Evolutionary conservation across 1,284 basidiomycete species (phyloP), one percentile per base, ranked within the genome.

Genomic region (Cutaneotrichosporon sp.): DNA sequence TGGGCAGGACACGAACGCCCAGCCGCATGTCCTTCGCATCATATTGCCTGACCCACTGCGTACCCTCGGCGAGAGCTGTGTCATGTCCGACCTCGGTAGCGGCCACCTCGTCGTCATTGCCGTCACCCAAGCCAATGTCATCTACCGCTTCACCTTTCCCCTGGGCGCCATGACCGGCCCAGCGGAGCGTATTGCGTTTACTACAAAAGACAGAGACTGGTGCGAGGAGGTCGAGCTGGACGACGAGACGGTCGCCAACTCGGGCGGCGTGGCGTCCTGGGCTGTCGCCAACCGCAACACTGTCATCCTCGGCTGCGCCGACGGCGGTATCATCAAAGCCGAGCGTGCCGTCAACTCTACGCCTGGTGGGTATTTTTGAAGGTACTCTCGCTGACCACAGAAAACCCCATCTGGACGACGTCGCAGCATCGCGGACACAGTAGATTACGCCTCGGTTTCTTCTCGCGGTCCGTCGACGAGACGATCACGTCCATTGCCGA

Each of bases 131-230:
- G 77, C 78, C 8, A 86, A 86, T 5, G 86, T 86, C 13, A 77
- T 94, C n/a, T 89, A 86, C 71, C 82, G 87, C 34, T 64, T 93
- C 34, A 80, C 83, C 1, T 77, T 94, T 49, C 83, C 87, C 2
- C 52, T 64, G 3, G 63, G 59, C 1, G 33, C 50, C 15, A 64
- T 64, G 43, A 42, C 35, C 26, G 58, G 56, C 43, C 43, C 45
- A 30, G 63, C 59, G 9, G 65, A 66, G 45, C 56, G 63, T 23
- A 58, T 65, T 21, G 45, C 26, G 5, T 73, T 71, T 48, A 55
- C 59, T n/a, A 54, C 61, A 18, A 54, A 61, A 17, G 40, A 49
- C 18, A 42, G 18, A 8, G 69, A 68, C 23, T 74, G 72, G 73
- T 57, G 51, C 14, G 68, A 70, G 51, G 71, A 76, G 52, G 66